Base-by-base conservation (phyloP, 2,329 filamentous ascomycete genomes). In the Stagonosporopsis tanaceti region DNA sequence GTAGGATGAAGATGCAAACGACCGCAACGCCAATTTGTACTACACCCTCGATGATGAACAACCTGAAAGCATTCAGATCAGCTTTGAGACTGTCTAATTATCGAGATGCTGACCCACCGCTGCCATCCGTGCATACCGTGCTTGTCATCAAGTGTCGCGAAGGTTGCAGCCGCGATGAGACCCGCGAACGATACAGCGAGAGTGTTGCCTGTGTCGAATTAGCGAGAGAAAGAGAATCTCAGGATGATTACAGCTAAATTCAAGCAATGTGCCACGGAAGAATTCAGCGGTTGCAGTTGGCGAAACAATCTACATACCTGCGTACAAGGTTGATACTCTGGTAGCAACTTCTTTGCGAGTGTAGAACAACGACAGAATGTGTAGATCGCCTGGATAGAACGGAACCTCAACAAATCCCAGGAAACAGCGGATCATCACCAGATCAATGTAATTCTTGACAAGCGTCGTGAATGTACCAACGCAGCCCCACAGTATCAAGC, bases 281-380 rank as follows among this genome's bases (percentile, higher is more conserved):
- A 24, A 6, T 15, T 1, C 25, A 27, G 25, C 25, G 25, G 25
- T 27, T 27, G 25, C 5, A 6, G 25, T 8, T 27, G 25, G 25
- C 2, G n/a, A 5, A 14, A 8, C 32, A 17, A 8, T 11, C 4
- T n/a, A 37, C 59, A 53, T 22, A 57, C 63, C 52, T 6, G 52
- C 44, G 22, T 53, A 45, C 47, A 64, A 41, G 12, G 63, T 64
- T 0, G 52, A 50, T 0, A 66, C 50, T 3, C 61, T 41, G 2
- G 68, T 65, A 6, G 71, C 71, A 42, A 76, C 63, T 55, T 77
- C 73, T 41, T 82, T 81, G 48, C 85, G 81, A 2, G 86, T 88
- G 69, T 89, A 89, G 81, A 86, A 89, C 59, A 87, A 83, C 0
- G 83, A 85, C 28, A 89, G 77, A 39, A 87, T 82, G 50, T 88